Conservation (phyloP, 108 stramenopile species). For the Pseudonitzschia pungens region DNA sequence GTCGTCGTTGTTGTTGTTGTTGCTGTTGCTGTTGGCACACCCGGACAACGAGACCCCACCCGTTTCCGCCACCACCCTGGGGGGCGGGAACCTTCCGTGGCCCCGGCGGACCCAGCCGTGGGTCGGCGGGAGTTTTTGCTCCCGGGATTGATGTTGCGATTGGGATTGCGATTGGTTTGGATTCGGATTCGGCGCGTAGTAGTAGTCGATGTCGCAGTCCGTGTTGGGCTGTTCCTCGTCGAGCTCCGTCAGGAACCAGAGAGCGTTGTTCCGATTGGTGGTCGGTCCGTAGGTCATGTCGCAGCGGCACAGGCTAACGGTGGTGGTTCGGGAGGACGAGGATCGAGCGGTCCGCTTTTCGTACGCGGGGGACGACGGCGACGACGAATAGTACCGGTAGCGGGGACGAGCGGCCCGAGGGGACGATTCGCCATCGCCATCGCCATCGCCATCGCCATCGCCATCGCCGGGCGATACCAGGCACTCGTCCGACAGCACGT, state of each 20-base stretch:
- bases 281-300: neutral
- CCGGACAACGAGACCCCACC: neutral
- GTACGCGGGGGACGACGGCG: neutral
- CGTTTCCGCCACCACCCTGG: neutral
- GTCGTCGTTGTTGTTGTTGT: neutral
- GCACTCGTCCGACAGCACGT: constrained; percentile 37
- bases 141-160: neutral
- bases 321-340: neutral
- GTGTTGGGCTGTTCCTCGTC: constrained; percentile 84
- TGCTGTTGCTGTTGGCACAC: too few species aligned
- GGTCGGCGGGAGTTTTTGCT: neutral
- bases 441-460: neutral
- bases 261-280: neutral
- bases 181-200: constrained; percentile 34
- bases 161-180: neutral
- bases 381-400: too few species aligned
- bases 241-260: constrained; percentile 90
- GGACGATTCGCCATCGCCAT: neutral
- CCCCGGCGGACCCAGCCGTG: neutral
- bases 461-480: neutral
- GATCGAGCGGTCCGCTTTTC: too few species aligned
- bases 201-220: constrained; percentile 91
- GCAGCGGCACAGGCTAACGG: neutral
- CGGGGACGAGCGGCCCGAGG: too few species aligned
- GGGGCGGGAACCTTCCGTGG: neutral